A percentile compares a stretch with the other conserved stretches of the same genome.
Conservation (phyloP, 2,329 filamentous ascomycete genomes). For the Mariannaea sp. region DNA sequence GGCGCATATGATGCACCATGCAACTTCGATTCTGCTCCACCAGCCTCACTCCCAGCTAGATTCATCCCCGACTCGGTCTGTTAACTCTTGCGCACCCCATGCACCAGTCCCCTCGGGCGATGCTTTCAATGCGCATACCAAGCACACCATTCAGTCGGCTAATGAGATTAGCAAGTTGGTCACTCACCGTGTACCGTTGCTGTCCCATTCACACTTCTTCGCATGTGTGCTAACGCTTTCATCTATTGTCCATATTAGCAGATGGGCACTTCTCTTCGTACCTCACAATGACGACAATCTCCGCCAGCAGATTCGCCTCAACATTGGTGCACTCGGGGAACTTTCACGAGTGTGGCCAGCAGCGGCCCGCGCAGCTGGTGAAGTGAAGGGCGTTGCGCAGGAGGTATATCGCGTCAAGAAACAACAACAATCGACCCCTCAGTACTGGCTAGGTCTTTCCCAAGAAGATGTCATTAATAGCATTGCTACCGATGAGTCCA, state of each 20-base stretch:
- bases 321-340: constrained; percentile 74
- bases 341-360: constrained; percentile 75
- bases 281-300: constrained; percentile 66
- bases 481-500: constrained; percentile 61
- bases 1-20: constrained; percentile 76
- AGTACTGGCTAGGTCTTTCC: constrained; percentile 60
- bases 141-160: constrained; percentile 79
- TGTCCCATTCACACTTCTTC: constrained; percentile 82
- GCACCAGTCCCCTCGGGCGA: constrained; percentile 54
- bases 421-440: constrained; percentile 56
- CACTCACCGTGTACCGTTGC: constrained; percentile 72
- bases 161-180: constrained; percentile 77
- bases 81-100: constrained; percentile 71
- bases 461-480: constrained; percentile 60
- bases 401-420: constrained; percentile 70
- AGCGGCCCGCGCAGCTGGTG: constrained; percentile 69
- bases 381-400: constrained; percentile 79
- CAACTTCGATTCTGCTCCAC: constrained; percentile 74
- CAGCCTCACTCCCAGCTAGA: constrained; percentile 79
- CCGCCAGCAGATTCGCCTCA: constrained; percentile 77
- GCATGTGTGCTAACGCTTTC: constrained; percentile 79
- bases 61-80: constrained; percentile 58
- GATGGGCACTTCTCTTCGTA: constrained; percentile 70
- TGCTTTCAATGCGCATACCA: constrained; percentile 69
- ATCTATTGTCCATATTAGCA: constrained; percentile 80